Percentiles rank a stretch among this genome's conserved stretches.
These are phyloP conservation scores for Solidago caesia DNA, from an alignment of 129 eudicot genomes.

Conservation along the genomic window DNA sequence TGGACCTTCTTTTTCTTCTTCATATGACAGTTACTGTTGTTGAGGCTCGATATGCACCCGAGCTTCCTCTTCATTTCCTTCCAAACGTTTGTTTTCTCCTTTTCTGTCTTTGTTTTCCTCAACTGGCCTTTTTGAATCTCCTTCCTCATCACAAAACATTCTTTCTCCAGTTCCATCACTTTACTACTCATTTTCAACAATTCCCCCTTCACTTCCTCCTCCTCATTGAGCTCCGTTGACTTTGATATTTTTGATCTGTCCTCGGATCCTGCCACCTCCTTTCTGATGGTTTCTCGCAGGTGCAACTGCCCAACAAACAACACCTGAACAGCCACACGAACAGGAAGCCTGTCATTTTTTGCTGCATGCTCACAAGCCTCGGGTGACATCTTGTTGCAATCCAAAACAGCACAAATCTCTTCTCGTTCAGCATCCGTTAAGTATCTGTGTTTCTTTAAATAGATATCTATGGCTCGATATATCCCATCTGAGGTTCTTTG, in stretches of 20 bases:
- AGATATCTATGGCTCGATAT: slow-evolving; percentile 59
- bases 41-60: slow-evolving; percentile 52
- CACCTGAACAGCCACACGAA: slow-evolving; percentile 56
- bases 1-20: slow-evolving; percentile 62
- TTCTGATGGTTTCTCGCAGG: slow-evolving; percentile 40
- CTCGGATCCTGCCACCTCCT: slow-evolving; percentile 34
- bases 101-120: slow-evolving; percentile 20
- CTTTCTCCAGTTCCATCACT: slow-evolving; percentile 55
- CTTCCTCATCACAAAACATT: slow-evolving; percentile 45
- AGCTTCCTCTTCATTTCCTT: slow-evolving; percentile 72
- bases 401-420: slow-evolving; percentile 55
- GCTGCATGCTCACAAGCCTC: slow-evolving; percentile 72
- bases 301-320: slow-evolving; percentile 57
- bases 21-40: slow-evolving; percentile 59
- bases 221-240: slow-evolving; percentile 9
- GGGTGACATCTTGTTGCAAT: slow-evolving; percentile 53
- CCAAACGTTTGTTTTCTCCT: slow-evolving; percentile 57
- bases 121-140: slow-evolving; percentile 42
- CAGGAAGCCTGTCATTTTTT: slow-evolving; percentile 48
- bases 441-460: slow-evolving; percentile 53
- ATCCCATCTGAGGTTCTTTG: slow-evolving; percentile 47
- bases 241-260: slow-evolving; percentile 19
- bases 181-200: slow-evolving; percentile 57
- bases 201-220: slow-evolving; percentile 39
- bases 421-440: slow-evolving; percentile 63